Evolutionary conservation across 768 basidiomycete genomes (phyloP).

Genomic region (Russula lepida): DNA sequence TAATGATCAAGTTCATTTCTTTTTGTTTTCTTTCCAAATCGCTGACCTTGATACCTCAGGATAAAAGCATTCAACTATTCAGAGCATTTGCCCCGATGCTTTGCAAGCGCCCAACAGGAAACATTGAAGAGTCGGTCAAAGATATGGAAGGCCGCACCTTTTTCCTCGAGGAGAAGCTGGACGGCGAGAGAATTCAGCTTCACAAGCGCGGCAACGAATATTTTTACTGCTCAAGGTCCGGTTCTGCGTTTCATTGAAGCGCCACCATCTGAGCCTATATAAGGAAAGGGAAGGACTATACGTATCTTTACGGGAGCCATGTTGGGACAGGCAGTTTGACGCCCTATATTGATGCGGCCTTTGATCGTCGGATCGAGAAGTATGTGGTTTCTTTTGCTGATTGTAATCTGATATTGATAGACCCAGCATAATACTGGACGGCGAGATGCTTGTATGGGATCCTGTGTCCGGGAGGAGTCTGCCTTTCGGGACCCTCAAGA

Average conservation of each 20-base stretch:
- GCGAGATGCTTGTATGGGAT: slow-evolving; percentile 99
- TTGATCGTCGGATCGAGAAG: slow-evolving; percentile 74
- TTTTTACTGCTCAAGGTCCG: slow-evolving; percentile 83
- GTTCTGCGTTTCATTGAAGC: slow-evolving; percentile 3
- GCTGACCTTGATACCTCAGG: slow-evolving; percentile 34
- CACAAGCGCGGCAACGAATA: slow-evolving; percentile 90
- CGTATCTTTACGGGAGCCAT: slow-evolving; percentile 84
- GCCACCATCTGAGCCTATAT: neutral
- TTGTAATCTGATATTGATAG: neutral
- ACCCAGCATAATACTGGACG: slow-evolving; percentile 82
- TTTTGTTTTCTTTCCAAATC: neutral
- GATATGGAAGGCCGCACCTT: slow-evolving; percentile 76
- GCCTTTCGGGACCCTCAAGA: slow-evolving; percentile 91
- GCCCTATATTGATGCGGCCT: slow-evolving; percentile 70
- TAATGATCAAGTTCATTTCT: slow-evolving; percentile 43
- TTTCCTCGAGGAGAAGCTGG: slow-evolving; percentile 93
- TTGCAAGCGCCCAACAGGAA: slow-evolving; percentile 78
- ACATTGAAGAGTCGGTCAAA: slow-evolving; percentile 75
- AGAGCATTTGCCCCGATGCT: slow-evolving; percentile 91
- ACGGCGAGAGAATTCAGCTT: slow-evolving; percentile 93
- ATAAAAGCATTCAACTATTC: slow-evolving; percentile 77
- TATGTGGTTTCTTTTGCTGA: slow-evolving; percentile 32
- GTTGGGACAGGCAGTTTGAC: slow-evolving; percentile 81
- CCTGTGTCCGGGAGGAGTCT: slow-evolving; percentile 80
- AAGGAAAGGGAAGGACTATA: slow-evolving; percentile 88